Conservation (phyloP, 306 rosid genomes). For the Vigna angularis region DNA sequence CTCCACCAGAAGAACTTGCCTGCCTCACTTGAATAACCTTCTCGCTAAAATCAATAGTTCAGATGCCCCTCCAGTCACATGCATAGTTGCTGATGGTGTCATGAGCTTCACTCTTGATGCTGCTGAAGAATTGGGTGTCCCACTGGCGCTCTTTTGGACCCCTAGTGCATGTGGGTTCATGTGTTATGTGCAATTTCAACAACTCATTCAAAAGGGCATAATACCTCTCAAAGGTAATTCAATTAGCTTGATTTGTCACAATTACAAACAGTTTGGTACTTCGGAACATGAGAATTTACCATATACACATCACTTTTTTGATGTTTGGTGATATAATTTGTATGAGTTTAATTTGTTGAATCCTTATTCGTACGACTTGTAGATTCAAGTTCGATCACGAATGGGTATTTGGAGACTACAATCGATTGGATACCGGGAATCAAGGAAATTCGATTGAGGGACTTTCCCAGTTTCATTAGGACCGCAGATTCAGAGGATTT, state of each 20-base stretch:
- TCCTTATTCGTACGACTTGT: background rate
- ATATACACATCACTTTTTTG: background rate
- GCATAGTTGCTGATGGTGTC: slow-evolving; percentile 51
- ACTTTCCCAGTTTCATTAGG: slow-evolving; percentile 61
- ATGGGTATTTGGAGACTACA: slow-evolving; percentile 59
- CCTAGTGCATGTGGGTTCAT: slow-evolving; percentile 58
- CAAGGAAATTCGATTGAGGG: slow-evolving; percentile 57
- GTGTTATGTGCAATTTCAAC: slow-evolving; percentile 42
- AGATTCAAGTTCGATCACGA: slow-evolving; percentile 55
- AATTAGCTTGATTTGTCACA: background rate
- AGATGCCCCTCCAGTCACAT: slow-evolving; percentile 53
- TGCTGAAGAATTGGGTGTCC: slow-evolving; percentile 50
- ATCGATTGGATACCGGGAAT: slow-evolving; percentile 69
- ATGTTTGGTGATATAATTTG: background rate
- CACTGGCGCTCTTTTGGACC: slow-evolving; percentile 52
- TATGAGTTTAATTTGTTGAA: background rate
- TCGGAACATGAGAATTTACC: background rate
- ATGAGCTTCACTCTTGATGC: slow-evolving; percentile 52
- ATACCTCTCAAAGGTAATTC: slow-evolving; percentile 61
- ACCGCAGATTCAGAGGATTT: slow-evolving; percentile 56
- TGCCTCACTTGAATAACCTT: slow-evolving; percentile 48
- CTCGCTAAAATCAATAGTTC: slow-evolving; percentile 42
- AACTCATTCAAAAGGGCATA: slow-evolving; percentile 40
- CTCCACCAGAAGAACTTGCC: slow-evolving; percentile 43
- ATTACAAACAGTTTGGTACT: background rate